A percentile compares a stretch with the other conserved stretches of the same genome.
Evolutionary conservation across 495 filamentous ascomycete species (phyloP).

Genomic region (Pyrenula aspistea): DNA sequence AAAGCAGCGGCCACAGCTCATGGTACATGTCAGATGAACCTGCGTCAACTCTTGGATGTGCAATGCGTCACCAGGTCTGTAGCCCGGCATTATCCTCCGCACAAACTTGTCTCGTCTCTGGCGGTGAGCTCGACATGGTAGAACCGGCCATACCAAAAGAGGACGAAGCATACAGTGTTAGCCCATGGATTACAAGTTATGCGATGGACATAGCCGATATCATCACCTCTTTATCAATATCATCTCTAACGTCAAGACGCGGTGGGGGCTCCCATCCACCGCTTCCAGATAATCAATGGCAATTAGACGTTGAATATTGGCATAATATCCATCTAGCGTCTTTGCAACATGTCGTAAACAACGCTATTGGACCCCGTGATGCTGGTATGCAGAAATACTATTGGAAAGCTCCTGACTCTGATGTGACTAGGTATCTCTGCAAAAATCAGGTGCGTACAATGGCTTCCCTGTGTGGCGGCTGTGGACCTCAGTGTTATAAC

Average conservation of each 20-base stretch:
- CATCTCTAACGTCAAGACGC: neutral
- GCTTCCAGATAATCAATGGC: conserved; percentile 7
- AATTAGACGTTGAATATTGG: conserved; percentile 4
- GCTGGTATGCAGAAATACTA: no score
- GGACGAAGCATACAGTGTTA: no score
- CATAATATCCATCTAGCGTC: neutral
- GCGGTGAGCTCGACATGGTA: neutral
- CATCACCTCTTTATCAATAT: neutral
- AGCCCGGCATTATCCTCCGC: neutral
- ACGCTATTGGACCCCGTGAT: no score
- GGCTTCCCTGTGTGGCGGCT: no score
- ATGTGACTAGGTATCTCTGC: no score
- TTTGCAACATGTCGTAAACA: conserved; percentile 1
- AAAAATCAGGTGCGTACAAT: no score
- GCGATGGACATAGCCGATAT: neutral
- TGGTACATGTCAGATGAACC: conserved; percentile 1
- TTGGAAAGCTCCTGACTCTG: neutral
- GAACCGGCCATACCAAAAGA: no score
- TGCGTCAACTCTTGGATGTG: conserved; percentile 3
- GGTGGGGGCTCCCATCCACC: neutral
- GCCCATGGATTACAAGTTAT: no score
- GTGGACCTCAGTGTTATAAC: no score
- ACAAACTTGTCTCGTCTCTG: neutral
- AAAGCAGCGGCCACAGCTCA: neutral
- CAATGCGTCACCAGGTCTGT: conserved; percentile 2